These are phyloP conservation scores for Plasmodium knowlesi DNA, from an alignment of 169 alveolate species.

Conservation along the genomic window DNA sequence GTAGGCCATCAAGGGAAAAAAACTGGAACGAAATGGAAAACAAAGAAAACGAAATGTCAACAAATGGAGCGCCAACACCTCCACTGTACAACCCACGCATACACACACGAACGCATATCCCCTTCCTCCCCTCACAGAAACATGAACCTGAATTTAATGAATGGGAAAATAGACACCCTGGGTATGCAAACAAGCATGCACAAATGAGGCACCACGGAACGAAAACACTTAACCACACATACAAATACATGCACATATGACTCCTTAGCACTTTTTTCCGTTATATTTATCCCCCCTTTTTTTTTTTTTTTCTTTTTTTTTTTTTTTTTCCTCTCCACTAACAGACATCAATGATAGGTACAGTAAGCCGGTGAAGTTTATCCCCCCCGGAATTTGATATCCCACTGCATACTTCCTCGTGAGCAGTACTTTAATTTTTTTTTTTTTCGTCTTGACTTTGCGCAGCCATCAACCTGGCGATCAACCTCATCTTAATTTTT, in stretches of 20 bases:
- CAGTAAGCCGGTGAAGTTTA: conserved; percentile 68
- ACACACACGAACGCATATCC: background rate
- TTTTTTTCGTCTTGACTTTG: background rate
- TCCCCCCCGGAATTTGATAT: conserved; percentile 67
- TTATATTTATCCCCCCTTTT: background rate
- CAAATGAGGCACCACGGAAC: background rate
- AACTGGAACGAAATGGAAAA: background rate
- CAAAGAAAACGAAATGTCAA: background rate
- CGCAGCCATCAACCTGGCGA: background rate
- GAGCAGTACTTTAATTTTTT: background rate
- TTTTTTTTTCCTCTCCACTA: background rate
- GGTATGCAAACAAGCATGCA: conserved; percentile 7
- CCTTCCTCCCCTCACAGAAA: conserved; percentile 13
- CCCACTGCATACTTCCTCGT: background rate
- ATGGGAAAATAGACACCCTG: conserved; percentile 56
- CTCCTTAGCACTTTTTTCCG: background rate
- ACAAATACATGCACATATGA: background rate
- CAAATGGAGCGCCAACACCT: background rate
- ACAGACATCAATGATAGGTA: conserved; percentile 54
- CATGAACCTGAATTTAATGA: conserved; percentile 48
- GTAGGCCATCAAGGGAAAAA: conserved; percentile 1
- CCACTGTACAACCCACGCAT: background rate
- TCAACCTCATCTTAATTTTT: background rate
- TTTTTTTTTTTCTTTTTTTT: background rate
- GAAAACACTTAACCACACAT: background rate